Evolutionary conservation across 83 land plant genomes (phyloP), one percentile per base, ranked within the genome.

Genomic region (Diphasiastrum complanatum): DNA sequence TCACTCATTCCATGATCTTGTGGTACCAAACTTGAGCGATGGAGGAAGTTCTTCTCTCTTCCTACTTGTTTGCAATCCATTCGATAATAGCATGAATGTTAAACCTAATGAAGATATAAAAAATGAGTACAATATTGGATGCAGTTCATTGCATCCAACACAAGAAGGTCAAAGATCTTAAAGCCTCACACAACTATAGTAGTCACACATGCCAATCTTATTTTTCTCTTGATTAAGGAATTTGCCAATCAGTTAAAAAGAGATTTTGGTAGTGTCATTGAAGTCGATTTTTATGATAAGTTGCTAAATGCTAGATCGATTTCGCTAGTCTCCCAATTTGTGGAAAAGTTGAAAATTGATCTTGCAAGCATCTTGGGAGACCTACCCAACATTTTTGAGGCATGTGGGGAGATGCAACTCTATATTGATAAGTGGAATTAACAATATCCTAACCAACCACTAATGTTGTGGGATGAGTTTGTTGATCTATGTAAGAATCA

Each of bases 381-480:
- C 1, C 34, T 64, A 38, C 56, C 66, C 11, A 64, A 29, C 43
- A 56, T 48, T 3, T 64, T 31, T 52, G 66, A 47, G 16, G 66
- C 56, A 1, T 50, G 60, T 5, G 29, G n/a, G 26, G 49, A 64
- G 25, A 11, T 64, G 59, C 61, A 50, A 5, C 27, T 12, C 5
- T 20, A 29, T 50, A 33, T 64, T 38, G 34, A 49, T 29, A 56
- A 64, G 24, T 64, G 66, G 66, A 29, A 29, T 26, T 10, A 19
- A 38, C 53, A 50, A 49, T 41, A 64, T 31, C 56, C 66, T 12
- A 31, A 41, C 51, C 47, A 64, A 41, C 66, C 66, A 24, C 38
- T 64, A 29, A 48, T 64, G 20, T 48, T 23, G 18, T 48, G 53
- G 66, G n/a, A 33, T 16, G 38, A 51, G 5, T 64, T 64, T 56